Percentiles rank a stretch among this genome's conserved stretches.
These are phyloP conservation scores for Cyclotella cryptica DNA, from an alignment of 108 stramenopile species.

Conservation along the genomic window DNA sequence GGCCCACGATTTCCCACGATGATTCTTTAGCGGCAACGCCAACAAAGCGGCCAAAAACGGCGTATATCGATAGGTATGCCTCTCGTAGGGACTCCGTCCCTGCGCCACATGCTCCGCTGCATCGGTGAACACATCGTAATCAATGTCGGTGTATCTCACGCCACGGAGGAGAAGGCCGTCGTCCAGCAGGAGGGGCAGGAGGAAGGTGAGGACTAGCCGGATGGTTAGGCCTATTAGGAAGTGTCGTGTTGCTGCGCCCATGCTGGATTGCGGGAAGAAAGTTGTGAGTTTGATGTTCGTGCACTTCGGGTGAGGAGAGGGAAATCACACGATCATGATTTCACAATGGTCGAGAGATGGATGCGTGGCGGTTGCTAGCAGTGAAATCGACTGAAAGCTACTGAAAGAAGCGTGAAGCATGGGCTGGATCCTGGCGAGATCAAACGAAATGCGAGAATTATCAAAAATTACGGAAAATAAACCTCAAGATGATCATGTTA, in stretches of 20 bases:
- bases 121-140: slow-evolving; percentile 90
- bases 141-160: slow-evolving; percentile 90
- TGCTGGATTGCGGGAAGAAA: background rate
- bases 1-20: background rate
- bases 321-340: no score
- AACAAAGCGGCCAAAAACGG: slow-evolving; percentile 92
- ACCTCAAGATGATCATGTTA: no score
- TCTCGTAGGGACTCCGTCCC: slow-evolving; percentile 85
- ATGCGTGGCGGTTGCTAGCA: no score
- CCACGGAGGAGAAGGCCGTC: slow-evolving; percentile 68
- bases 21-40: slow-evolving; percentile 24
- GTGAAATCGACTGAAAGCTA: no score
- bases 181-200: slow-evolving; percentile 73
- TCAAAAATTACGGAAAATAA: no score
- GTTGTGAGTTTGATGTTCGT: no score
- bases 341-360: no score
- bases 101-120: slow-evolving; percentile 68
- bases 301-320: no score
- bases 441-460: no score
- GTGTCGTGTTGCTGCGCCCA: background rate
- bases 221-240: slow-evolving; percentile 64
- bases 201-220: slow-evolving; percentile 67
- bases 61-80: slow-evolving; percentile 99
- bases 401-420: no score
- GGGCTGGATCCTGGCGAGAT: no score